Percentiles rank a stretch among this genome's conserved stretches.
These are phyloP conservation scores for Xylaria venustula DNA, from an alignment of 495 filamentous ascomycete genomes.

Conservation along the genomic window DNA sequence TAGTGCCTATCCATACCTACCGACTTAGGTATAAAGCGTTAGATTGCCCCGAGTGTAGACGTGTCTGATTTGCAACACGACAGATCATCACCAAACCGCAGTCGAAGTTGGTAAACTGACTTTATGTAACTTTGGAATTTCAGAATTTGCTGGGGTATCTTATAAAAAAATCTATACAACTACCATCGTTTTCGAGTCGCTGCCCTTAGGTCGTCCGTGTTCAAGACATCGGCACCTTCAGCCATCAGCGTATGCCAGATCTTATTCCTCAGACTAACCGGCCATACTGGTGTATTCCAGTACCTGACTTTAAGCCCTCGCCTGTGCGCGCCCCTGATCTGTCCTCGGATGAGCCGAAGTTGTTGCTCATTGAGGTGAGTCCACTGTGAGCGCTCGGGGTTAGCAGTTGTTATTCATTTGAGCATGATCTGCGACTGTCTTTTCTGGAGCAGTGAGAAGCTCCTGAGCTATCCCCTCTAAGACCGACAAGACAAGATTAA, in stretches of 20 bases:
- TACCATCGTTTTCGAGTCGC: slow-evolving; percentile 36
- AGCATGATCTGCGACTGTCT: too few species aligned
- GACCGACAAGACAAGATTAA: too few species aligned
- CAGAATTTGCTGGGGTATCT: neutral
- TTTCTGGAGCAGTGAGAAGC: too few species aligned
- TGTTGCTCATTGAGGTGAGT: slow-evolving; percentile 49
- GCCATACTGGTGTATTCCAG: slow-evolving; percentile 79
- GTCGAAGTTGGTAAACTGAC: too few species aligned
- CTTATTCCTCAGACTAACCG: slow-evolving; percentile 66
- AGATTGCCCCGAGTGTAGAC: too few species aligned
- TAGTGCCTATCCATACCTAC: too few species aligned
- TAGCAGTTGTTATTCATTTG: too few species aligned
- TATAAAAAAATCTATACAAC: neutral
- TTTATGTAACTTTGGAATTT: neutral
- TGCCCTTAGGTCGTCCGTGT: slow-evolving; percentile 68
- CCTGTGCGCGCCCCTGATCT: slow-evolving; percentile 66
- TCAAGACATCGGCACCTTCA: slow-evolving; percentile 72
- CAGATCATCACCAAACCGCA: too few species aligned
- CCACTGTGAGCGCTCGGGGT: slow-evolving; percentile 18
- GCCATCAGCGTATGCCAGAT: slow-evolving; percentile 71
- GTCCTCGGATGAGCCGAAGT: slow-evolving; percentile 57
- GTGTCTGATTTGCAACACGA: too few species aligned
- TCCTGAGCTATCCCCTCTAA: too few species aligned
- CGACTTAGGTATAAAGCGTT: too few species aligned
- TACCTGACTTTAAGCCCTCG: slow-evolving; percentile 73